These are phyloP conservation scores for Fraxinus baroniana DNA, from an alignment of 305 asterid genomes.

Conservation along the genomic window DNA sequence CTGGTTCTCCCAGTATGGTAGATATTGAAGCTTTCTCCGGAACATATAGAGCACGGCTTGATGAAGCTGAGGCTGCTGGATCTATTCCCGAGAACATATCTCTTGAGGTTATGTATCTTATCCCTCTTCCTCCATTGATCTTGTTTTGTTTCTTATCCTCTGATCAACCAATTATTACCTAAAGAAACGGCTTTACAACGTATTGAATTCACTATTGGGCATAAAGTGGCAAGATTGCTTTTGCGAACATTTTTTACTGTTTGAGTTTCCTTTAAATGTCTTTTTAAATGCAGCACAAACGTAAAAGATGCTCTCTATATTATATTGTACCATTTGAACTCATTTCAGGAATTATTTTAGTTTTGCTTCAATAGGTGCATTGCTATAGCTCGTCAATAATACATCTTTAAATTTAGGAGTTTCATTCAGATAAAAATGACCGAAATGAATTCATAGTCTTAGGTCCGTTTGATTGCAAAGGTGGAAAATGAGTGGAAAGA, in stretches of 20 bases:
- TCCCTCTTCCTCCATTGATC: constrained; percentile 12
- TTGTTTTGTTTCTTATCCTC: background rate
- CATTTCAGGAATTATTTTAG: background rate
- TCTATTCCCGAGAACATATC: constrained; percentile 58
- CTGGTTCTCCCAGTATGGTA: constrained; percentile 77
- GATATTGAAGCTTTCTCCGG: constrained; percentile 80
- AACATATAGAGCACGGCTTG: constrained; percentile 57
- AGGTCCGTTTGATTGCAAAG: too few species aligned
- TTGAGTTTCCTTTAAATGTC: background rate
- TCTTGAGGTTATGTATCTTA: constrained; percentile 54
- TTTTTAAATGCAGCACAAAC: background rate
- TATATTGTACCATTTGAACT: background rate
- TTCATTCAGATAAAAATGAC: background rate
- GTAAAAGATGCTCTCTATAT: background rate
- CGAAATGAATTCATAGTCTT: background rate
- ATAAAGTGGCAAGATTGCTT: background rate
- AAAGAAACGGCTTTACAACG: background rate
- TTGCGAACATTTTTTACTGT: background rate
- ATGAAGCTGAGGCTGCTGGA: constrained; percentile 68
- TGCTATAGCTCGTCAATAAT: background rate
- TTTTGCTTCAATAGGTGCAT: background rate
- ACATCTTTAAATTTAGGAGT: background rate
- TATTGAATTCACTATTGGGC: background rate
- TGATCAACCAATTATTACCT: background rate
- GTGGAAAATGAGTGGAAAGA: too few species aligned